phyloP scores from a whole-genome alignment of 2,329 filamentous ascomycete species.

The Fusarium musae region DNA sequence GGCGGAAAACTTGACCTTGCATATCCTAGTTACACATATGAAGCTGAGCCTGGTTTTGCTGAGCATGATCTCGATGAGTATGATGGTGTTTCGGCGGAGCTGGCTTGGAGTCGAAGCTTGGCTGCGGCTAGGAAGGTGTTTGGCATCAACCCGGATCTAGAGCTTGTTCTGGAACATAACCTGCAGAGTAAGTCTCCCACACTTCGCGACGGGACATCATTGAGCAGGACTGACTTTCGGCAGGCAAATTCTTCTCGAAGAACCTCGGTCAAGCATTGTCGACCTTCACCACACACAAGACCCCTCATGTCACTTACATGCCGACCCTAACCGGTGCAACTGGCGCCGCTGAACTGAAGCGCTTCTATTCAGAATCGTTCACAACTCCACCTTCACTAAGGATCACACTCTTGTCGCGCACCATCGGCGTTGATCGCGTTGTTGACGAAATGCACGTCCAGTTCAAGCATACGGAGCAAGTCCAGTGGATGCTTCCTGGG shows the following conservation, averaged over 20 bases:
- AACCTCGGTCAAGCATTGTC: slow-evolving; percentile 70
- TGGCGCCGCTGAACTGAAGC: slow-evolving; percentile 65
- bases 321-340: slow-evolving; percentile 74
- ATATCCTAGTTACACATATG: slow-evolving; percentile 55
- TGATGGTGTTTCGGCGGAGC: slow-evolving; percentile 69
- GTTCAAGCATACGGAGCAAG: slow-evolving; percentile 66
- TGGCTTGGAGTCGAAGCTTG: slow-evolving; percentile 77
- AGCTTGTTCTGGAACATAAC: slow-evolving; percentile 73
- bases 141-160: slow-evolving; percentile 70
- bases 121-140: slow-evolving; percentile 70
- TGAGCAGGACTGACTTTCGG: not conserved
- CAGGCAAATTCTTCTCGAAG: slow-evolving; percentile 65
- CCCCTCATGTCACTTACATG: slow-evolving; percentile 76
- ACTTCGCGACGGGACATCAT: no score
- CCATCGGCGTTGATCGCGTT: slow-evolving; percentile 71
- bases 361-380: slow-evolving; percentile 75
- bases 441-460: slow-evolving; percentile 71
- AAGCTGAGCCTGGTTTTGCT: slow-evolving; percentile 73
- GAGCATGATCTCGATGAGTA: slow-evolving; percentile 77
- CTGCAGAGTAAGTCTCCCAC: slow-evolving; percentile 60
- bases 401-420: slow-evolving; percentile 72
- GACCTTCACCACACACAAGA: slow-evolving; percentile 67
- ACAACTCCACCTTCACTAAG: slow-evolving; percentile 69
- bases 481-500: slow-evolving; percentile 71
- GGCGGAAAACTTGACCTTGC: slow-evolving; percentile 51